Evolutionary conservation across 192 early-diverging fungal genomes (phyloP), one percentile per base, ranked within the genome.

Genomic region (Coemansia erecta): DNA sequence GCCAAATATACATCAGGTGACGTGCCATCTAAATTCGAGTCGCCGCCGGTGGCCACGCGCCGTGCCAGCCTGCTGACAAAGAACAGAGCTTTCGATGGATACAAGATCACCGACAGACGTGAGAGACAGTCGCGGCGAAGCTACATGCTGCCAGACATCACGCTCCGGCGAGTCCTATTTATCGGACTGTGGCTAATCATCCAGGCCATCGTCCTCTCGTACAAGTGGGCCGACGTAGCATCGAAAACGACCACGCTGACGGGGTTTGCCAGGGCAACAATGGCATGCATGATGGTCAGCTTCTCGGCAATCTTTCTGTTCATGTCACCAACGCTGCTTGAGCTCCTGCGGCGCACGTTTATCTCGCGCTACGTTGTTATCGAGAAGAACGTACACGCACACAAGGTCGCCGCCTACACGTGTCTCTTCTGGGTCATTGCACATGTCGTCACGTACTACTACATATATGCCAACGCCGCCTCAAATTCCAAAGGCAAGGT

Each of bases 301-400:
- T 74, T 82, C 39, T 73, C 82, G 22, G 66, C 82, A n/a, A 84
- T 85, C 22, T 71, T 87, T 21, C 68, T 84, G 19, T 86, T 96
- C 65, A 90, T 94, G 56, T 92, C 88, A 67, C 77, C 89, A 18
- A 91, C 89, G 51, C 54, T 90, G 53, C 85, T 94, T 52, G 89
- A 90, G 53, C 77, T 83, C 33, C 57, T 93, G 10, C 83, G 92
- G 35, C 82, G 82, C 12, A 92, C 92, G 40, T 82, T 89, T 53
- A 63, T 93, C 35, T 83, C 82, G 60, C 80, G 83, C 18, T 80
- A 88, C 51, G 75, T 94, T 6, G 85, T 85, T 5, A 87, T 93
- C 50, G 90, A 92, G 68, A 89, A 92, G 79, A 92, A 91, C 73
- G 86, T 92, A 23, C 83, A 87, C 24, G 90, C 91, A 48, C 90